These are phyloP conservation scores for Tylopilus subfusipes DNA, from an alignment of 768 basidiomycete genomes.

Conservation along the genomic window DNA sequence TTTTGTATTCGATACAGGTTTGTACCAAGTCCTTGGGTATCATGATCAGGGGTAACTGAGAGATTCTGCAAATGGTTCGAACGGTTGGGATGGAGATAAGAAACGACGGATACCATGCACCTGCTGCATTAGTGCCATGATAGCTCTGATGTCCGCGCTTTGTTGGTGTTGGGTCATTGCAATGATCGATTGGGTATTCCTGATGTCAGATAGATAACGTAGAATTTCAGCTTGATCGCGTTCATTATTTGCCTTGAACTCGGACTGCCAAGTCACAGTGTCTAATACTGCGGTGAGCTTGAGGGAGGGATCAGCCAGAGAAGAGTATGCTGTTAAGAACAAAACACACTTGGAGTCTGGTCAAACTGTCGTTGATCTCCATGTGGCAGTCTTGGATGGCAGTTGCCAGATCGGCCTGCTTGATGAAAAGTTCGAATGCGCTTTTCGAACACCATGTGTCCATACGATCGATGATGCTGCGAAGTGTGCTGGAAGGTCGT, in stretches of 20 bases:
- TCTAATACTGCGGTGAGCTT: slow-evolving; percentile 47
- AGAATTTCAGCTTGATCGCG: slow-evolving; percentile 44
- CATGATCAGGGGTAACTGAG: slow-evolving; percentile 8
- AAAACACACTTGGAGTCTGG: slow-evolving; percentile 43
- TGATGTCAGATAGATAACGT: slow-evolving; percentile 42
- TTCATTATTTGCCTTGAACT: slow-evolving; percentile 37
- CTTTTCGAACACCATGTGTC: slow-evolving; percentile 41
- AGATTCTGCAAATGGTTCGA: slow-evolving; percentile 23
- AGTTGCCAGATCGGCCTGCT: slow-evolving; percentile 41
- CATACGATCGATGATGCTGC: slow-evolving; percentile 39
- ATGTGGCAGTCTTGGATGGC: slow-evolving; percentile 46
- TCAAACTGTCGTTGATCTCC: slow-evolving; percentile 44
- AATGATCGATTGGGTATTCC: slow-evolving; percentile 38
- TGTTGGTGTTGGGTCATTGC: slow-evolving; percentile 33
- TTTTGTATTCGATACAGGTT: slow-evolving; percentile 52
- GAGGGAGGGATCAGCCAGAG: slow-evolving; percentile 3
- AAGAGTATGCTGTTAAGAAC: not conserved
- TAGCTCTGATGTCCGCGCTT: slow-evolving; percentile 33
- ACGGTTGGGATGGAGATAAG: slow-evolving; percentile 1
- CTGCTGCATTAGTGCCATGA: slow-evolving; percentile 52
- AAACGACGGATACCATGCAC: slow-evolving; percentile 23
- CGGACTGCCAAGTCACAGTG: slow-evolving; percentile 46
- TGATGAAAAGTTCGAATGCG: slow-evolving; percentile 41
- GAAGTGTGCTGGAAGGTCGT: slow-evolving; percentile 26
- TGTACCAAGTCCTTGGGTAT: slow-evolving; percentile 43